Evolutionary conservation across 2,329 filamentous ascomycete genomes (phyloP).

Genomic region (Colletotrichum sp.): DNA sequence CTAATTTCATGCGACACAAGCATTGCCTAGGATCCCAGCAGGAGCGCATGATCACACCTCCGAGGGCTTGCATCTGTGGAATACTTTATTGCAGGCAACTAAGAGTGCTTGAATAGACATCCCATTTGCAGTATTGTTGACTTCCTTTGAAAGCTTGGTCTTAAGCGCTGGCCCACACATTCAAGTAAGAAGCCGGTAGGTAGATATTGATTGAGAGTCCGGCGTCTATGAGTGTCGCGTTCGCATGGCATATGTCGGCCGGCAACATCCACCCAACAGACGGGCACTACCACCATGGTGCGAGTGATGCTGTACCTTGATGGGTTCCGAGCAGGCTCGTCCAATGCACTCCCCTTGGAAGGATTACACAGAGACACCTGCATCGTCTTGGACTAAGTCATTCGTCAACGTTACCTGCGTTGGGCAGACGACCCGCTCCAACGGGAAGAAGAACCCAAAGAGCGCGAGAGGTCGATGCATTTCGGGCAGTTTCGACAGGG

Average conservation of each 20-base stretch:
- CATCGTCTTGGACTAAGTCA: background rate
- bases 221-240: background rate
- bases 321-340: background rate
- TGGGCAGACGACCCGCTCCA: background rate
- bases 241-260: background rate
- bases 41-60: background rate
- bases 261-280: background rate
- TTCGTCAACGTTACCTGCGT: background rate
- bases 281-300: background rate
- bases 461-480: background rate
- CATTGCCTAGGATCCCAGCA: background rate
- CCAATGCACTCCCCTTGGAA: background rate
- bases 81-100: background rate
- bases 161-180: fast-evolving
- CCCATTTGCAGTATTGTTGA: background rate
- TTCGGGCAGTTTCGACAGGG: no score
- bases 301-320: background rate
- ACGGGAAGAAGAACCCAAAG: background rate
- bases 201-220: background rate
- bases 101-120: fast-evolving
- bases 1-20: background rate
- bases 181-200: background rate
- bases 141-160: fast-evolving
- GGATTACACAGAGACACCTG: fast-evolving
- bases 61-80: background rate